Evolutionary conservation across 768 basidiomycete species (phyloP), one percentile per base, ranked within the genome.

Genomic region (Mycena pura): DNA sequence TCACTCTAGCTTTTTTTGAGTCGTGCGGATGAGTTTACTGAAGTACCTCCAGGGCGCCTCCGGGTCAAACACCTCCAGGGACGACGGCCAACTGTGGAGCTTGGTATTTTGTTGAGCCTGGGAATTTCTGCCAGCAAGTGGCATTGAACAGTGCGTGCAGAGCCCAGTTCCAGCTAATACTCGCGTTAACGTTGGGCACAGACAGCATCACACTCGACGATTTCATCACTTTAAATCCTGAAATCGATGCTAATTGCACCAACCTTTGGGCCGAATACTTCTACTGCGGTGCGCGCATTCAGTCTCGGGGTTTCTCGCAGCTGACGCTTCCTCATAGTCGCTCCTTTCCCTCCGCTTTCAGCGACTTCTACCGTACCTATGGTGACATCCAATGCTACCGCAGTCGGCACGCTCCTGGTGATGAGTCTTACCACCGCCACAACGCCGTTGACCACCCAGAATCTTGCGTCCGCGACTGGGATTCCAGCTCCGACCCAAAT

Each of bases 31-130:
- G n/a, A n/a, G n/a, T n/a, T n/a, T n/a, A n/a, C 34, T 40, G n/a
- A 43, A 14, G n/a, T 15, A 25, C 13, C n/a, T 1, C 19, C 11
- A 58, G 46, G 1, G 21, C 59, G 1, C 59, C 59, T 10, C 59
- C 59, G 1, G 59, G 59, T 6, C 59, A 44, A 28, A 60, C 59
- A 0, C 36, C 38, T 3, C 60, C 60, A 2, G 60, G 60, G 6
- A 62, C 60, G 2, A 62, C 60, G 3, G n/a, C 53, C 3, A 43
- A 62, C 14, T 62, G 60, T 27, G 60, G 60, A 15, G 53, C 4
- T 19, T 62, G 60, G 60, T 60, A 60, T 24, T 46, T 52, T 15
- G 58, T 60, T 32, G 5, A 52, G 11, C 7, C 7, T 6, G 57
- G 57, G 39, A 34, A 56, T 21, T 48, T 60, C 19, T 60, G 58